A percentile compares a stretch with the other conserved stretches of the same genome.
Evolutionary conservation across 2,329 filamentous ascomycete species (phyloP).

Genomic region (Pseudogymnoascus sp.): DNA sequence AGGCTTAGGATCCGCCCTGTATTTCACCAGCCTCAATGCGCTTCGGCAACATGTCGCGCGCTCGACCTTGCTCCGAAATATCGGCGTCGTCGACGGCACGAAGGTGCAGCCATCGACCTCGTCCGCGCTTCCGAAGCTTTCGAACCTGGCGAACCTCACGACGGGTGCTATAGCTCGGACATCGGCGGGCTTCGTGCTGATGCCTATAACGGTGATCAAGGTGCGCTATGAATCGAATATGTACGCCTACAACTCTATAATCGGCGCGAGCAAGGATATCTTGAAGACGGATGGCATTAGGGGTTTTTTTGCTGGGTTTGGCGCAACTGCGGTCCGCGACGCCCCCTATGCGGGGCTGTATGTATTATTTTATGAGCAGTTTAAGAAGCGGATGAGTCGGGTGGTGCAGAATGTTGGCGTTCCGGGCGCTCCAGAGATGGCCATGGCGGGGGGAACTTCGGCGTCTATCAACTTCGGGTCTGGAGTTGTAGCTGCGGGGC

Average conservation of each 20-base stretch:
- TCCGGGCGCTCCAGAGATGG: conserved; percentile 15
- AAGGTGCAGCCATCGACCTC: conserved; percentile 36
- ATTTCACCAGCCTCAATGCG: conserved; percentile 83
- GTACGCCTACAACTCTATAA: conserved; percentile 74
- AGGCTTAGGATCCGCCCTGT: conserved; percentile 85
- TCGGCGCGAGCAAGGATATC: conserved; percentile 68
- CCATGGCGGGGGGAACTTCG: conserved; percentile 35
- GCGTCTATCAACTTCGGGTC: conserved; percentile 79
- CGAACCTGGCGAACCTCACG: conserved; percentile 75
- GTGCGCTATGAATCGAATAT: conserved; percentile 88
- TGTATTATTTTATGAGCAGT: conserved; percentile 85
- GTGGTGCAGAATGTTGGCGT: conserved; percentile 20
- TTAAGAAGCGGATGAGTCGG: conserved; percentile 54
- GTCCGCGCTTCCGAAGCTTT: conserved; percentile 73
- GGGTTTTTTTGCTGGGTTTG: conserved; percentile 90
- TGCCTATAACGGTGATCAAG: conserved; percentile 95
- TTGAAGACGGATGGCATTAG: conserved; percentile 62
- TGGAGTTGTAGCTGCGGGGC: conserved; percentile 69
- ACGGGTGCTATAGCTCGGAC: conserved; percentile 80
- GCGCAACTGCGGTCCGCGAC: conserved; percentile 85
- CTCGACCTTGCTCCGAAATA: conserved; percentile 32
- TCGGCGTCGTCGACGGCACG: conserved; percentile 23
- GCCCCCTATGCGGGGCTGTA: conserved; percentile 96
- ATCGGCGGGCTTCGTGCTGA: conserved; percentile 81
- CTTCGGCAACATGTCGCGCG: conserved; percentile 62